phyloP scores from a whole-genome alignment of 352 stramenopile species.

The Peronosclerospora sorghi region DNA sequence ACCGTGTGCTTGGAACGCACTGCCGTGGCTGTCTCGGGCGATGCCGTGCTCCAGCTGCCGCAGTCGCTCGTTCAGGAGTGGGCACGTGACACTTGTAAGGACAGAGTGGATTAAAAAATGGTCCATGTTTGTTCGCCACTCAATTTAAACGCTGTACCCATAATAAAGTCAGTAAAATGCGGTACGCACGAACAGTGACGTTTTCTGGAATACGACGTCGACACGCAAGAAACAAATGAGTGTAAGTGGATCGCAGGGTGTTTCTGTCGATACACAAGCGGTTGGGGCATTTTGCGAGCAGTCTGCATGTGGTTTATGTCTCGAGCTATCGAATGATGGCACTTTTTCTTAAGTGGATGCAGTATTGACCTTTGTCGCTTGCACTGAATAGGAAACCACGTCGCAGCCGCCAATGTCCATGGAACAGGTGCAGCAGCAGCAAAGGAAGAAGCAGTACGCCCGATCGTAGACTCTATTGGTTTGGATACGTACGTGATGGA shows the following conservation, averaged over 20 bases:
- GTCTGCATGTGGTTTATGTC: neutral
- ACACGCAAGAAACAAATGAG: too few relatives aligned
- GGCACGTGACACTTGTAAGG: slow-evolving; percentile 8
- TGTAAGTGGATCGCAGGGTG: slow-evolving; percentile 7
- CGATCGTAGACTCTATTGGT: neutral
- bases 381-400: neutral
- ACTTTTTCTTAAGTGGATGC: neutral
- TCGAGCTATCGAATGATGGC: neutral
- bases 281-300: too few relatives aligned
- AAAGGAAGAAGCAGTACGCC: slow-evolving; percentile 71
- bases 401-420: slow-evolving; percentile 41
- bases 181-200: neutral
- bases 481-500: too few relatives aligned
- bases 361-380: too few relatives aligned
- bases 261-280: neutral
- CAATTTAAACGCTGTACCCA: neutral
- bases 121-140: too few relatives aligned
- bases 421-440: slow-evolving; percentile 78
- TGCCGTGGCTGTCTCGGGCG: slow-evolving; percentile 54
- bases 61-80: slow-evolving; percentile 64
- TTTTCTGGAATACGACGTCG: neutral
- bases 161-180: neutral
- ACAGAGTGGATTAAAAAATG: neutral
- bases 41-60: slow-evolving; percentile 57
- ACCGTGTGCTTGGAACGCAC: slow-evolving; percentile 62